Evolutionary conservation across 1,284 basidiomycete genomes (phyloP), one percentile per base, ranked within the genome.

Genomic region (Termitomyces sp.): DNA sequence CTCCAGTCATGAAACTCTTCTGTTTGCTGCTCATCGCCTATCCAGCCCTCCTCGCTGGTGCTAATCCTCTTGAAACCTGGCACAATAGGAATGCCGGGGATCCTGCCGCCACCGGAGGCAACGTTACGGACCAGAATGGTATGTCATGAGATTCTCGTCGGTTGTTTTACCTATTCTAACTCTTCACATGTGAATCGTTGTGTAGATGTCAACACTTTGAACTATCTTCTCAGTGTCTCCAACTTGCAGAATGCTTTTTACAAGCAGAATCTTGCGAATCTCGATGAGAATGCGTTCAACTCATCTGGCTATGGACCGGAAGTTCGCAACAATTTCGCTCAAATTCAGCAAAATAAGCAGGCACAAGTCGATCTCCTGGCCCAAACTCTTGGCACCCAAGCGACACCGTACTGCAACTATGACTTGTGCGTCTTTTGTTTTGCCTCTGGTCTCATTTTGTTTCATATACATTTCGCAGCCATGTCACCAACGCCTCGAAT

Each of bases 141-240:
- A 31, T 51, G 57, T 58, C 51, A 43, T 56, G 30, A 30, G 33
- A 48, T 44, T 47, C n/a, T 47, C 9, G 33, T 8, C 15, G n/a
- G 34, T 26, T 53, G 54, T 45, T 42, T 53, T 42, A 52, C 43
- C 30, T 28, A 10, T n/a, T 31, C 42, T 50, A 1, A 42, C 28
- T 1, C 10, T 36, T 34, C 7, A 19, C 45, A 49, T 36, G 30
- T 42, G 31, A 53, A 43, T 40, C 17, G 38, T 13, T 19, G 15
- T 1, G 36, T 41, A 68, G 67, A 69, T 44, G 48, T 56, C 9
- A 55, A 57, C 12, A 7, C 53, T 1, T 30, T 60, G 17, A 58
- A 60, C 50, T 56, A 43, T 17, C 51, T 52, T 5, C 43, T 62
- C n/a, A 44, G 39, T 30, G n/a, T 62, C 2, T 42, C 48, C 10